These are phyloP conservation scores for Colletotrichum lini DNA, from an alignment of 2,329 filamentous ascomycete species.

Conservation along the genomic window DNA sequence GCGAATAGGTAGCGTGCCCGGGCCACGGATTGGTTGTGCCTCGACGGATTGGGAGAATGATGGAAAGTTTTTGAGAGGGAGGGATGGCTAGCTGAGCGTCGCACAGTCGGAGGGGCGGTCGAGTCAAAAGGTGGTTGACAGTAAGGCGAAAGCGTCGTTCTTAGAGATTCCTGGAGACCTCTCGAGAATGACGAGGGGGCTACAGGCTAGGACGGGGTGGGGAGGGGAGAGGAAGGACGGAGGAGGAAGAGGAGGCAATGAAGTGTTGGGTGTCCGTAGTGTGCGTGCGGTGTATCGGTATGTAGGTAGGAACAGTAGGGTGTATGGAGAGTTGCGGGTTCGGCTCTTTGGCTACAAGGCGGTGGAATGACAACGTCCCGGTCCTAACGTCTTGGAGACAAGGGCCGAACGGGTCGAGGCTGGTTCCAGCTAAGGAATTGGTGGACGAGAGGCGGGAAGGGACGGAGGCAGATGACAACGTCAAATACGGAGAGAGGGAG, in stretches of 20 bases:
- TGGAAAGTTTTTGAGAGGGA: slow-evolving; percentile 33
- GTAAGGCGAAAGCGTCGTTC: slow-evolving; percentile 33
- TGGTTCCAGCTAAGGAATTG: slow-evolving; percentile 1
- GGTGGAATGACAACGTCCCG: slow-evolving; percentile 10
- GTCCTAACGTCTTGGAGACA: slow-evolving; percentile 6
- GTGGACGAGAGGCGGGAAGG: background rate
- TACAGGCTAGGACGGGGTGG: slow-evolving; percentile 28
- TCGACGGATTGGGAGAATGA: slow-evolving; percentile 32
- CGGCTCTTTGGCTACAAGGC: background rate
- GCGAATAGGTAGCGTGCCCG: slow-evolving; percentile 28
- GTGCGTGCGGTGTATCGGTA: background rate
- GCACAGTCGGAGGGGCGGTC: slow-evolving; percentile 16
- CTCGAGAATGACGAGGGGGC: slow-evolving; percentile 40
- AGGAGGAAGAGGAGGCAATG: background rate
- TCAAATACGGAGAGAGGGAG: background rate
- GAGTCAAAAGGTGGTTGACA: slow-evolving; percentile 38
- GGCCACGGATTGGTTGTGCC: slow-evolving; percentile 29
- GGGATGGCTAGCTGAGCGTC: slow-evolving; percentile 23
- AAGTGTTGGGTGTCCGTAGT: no score
- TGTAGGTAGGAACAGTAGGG: background rate
- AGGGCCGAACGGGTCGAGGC: slow-evolving; percentile 10
- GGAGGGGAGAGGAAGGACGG: slow-evolving; percentile 7
- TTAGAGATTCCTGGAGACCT: slow-evolving; percentile 30
- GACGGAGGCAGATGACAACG: background rate
- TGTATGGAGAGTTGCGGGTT: background rate